phyloP scores from a whole-genome alignment of 768 basidiomycete genomes.

The Suillus discolor region DNA sequence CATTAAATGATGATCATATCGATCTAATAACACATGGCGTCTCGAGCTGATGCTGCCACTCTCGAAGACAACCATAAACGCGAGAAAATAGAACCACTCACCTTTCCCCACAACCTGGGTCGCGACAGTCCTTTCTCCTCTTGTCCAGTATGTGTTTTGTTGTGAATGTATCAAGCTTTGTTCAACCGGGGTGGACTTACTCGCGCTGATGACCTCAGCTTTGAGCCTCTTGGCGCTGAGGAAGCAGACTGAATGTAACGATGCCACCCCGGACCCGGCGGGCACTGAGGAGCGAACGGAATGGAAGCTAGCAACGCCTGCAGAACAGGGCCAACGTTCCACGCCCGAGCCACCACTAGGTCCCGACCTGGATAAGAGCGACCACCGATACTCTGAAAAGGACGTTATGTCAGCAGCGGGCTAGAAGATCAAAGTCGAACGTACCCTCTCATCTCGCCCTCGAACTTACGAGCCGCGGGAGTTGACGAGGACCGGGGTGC shows the following conservation, averaged over 20 bases:
- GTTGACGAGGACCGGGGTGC: slow-evolving; percentile 1
- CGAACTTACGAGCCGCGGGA: neutral
- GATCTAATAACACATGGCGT: neutral
- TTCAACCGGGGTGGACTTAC: neutral
- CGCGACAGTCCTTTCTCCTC: neutral
- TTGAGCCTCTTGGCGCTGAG: neutral
- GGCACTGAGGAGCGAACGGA: neutral
- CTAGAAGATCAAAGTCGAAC: neutral
- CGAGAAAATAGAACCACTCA: neutral
- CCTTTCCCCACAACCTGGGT: neutral
- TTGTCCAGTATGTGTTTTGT: neutral
- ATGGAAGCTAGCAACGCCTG: neutral
- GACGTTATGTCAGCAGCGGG: neutral
- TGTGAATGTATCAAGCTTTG: neutral
- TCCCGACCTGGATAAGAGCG: no score
- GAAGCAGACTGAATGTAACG: neutral
- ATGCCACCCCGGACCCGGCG: neutral
- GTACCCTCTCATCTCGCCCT: neutral
- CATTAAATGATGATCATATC: neutral
- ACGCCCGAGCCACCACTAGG: no score
- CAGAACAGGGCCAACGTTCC: neutral
- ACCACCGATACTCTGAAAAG: neutral
- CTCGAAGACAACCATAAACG: neutral
- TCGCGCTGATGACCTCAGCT: neutral
- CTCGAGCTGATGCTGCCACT: neutral